A percentile compares a stretch with the other conserved stretches of the same genome.
Conservation (phyloP, 305 asterid species). For the Ajuga reptans region DNA sequence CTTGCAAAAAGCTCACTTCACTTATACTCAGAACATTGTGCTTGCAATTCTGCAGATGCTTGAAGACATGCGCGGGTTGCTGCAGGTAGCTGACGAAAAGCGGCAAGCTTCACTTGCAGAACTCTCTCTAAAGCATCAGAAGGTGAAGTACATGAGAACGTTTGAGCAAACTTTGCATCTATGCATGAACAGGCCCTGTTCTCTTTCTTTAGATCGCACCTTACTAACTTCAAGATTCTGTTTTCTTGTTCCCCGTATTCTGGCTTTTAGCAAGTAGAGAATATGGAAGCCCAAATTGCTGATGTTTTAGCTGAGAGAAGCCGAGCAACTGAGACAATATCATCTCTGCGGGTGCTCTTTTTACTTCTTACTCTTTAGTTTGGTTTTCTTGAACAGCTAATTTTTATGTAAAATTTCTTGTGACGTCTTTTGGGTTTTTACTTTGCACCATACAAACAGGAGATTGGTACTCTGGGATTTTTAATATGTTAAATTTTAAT, state of each 20-base stretch:
- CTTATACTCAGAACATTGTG: background rate
- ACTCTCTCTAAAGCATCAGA: constrained; percentile 73
- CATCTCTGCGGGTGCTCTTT: constrained; percentile 61
- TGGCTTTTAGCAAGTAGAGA: constrained; percentile 65
- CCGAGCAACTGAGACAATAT: constrained; percentile 77
- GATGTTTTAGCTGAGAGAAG: constrained; percentile 72
- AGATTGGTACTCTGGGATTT: background rate
- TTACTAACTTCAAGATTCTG: constrained; percentile 8
- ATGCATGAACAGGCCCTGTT: constrained; percentile 12
- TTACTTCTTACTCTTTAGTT: constrained; percentile 16
- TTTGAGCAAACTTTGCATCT: constrained; percentile 16
- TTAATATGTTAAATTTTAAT: constrained; percentile 16
- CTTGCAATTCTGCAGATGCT: constrained; percentile 49
- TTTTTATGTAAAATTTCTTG: constrained; percentile 1
- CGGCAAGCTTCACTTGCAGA: constrained; percentile 62
- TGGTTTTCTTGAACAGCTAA: background rate
- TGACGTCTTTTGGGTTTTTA: background rate
- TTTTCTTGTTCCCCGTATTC: constrained; percentile 10
- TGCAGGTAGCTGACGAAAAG: constrained; percentile 85
- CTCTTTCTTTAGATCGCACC: constrained; percentile 10
- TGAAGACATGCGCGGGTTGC: constrained; percentile 54
- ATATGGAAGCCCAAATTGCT: constrained; percentile 74
- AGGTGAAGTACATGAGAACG: constrained; percentile 40
- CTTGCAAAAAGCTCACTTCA: constrained; percentile 1
- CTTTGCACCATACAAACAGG: constrained; percentile 9